Base-by-base conservation (phyloP, 306 rosid genomes). In the Quercus engelmannii region DNA sequence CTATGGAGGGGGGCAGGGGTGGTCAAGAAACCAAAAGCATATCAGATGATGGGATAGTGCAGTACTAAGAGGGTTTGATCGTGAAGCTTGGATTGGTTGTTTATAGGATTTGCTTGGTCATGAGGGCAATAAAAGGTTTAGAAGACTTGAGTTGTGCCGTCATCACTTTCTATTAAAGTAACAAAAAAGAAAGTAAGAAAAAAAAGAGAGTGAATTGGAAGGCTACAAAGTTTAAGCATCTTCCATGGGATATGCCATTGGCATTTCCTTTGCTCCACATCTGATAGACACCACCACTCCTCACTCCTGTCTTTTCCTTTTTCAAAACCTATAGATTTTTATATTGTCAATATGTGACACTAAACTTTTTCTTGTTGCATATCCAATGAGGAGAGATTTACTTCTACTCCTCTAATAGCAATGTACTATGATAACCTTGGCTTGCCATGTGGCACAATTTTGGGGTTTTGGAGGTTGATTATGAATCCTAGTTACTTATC, bases 241-340 rank as follows among this genome's bases (percentile, higher is more conserved):
- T 95, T 91, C 92, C 90, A 79, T 26, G 75, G 98, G 79, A 95
- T 95, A 95, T 95, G 83, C 99, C 88, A 69, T 86, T 86, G 75
- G 84, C 81, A 87, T 85, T 73, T 69, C 61, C 62, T 74, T 80
- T 82, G 81, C 84, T 83, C 87, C 90, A 71, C 74, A 77, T 81
- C 70, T 83, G 89, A 79, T 82, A 46, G 83, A 82, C 78, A 80
- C 82, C 49, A 38, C 76, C 51, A 52, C 84, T 76, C 81, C 10
- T 61, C 74, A 5, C 80, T 68, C 74, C 76, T 51, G 73, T 81
- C 77, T 73, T 69, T 78, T 76, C 35, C 78, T 71, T 68, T 79
- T 84, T 81, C 28, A 25, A 70, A 65, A 64, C 78, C 54, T 72
- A 26, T 18, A 68, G 46, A 54, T 64, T 86, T 14, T 20, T 52